A percentile compares a stretch with the other conserved stretches of the same genome.
Conservation (phyloP, 2,329 filamentous ascomycete species). For the Hymenoscyphus fructigenus region DNA sequence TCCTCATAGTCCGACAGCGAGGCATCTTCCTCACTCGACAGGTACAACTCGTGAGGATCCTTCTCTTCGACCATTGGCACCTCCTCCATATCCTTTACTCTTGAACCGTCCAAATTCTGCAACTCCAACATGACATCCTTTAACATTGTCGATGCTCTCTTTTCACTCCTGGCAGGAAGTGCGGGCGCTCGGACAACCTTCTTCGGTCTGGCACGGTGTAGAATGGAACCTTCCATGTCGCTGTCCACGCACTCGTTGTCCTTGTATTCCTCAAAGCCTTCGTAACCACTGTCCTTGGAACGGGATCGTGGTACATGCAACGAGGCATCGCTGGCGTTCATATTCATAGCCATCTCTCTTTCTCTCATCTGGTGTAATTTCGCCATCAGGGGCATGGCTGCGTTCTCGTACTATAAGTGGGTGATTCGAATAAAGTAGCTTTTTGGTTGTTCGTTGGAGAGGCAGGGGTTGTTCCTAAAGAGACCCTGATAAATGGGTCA, state of each 20-base stretch:
- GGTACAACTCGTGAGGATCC: slow-evolving; percentile 58
- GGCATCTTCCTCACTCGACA: slow-evolving; percentile 65
- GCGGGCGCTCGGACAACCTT: slow-evolving; percentile 26
- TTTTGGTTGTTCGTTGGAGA: background rate
- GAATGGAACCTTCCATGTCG: slow-evolving; percentile 34
- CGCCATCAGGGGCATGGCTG: slow-evolving; percentile 11
- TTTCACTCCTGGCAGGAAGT: slow-evolving; percentile 30
- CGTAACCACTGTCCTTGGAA: slow-evolving; percentile 22
- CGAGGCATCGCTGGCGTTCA: slow-evolving; percentile 10
- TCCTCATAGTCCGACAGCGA: slow-evolving; percentile 61
- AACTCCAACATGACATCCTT: slow-evolving; percentile 32
- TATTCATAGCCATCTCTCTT: slow-evolving; percentile 1
- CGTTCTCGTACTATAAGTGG: background rate
- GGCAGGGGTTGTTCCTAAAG: background rate
- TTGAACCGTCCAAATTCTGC: slow-evolving; percentile 27
- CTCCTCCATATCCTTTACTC: slow-evolving; percentile 20
- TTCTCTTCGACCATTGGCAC: slow-evolving; percentile 22
- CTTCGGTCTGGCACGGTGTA: slow-evolving; percentile 25
- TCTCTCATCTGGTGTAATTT: slow-evolving; percentile 12
- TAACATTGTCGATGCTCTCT: slow-evolving; percentile 29
- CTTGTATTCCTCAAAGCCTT: slow-evolving; percentile 27
- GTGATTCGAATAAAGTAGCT: slow-evolving; percentile 1
- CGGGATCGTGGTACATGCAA: slow-evolving; percentile 12
- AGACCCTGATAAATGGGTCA: background rate
- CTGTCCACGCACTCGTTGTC: slow-evolving; percentile 28